Evolutionary conservation across 805 yeast species (phyloP).

Genomic region (Helenozyma baotianmanensis): DNA sequence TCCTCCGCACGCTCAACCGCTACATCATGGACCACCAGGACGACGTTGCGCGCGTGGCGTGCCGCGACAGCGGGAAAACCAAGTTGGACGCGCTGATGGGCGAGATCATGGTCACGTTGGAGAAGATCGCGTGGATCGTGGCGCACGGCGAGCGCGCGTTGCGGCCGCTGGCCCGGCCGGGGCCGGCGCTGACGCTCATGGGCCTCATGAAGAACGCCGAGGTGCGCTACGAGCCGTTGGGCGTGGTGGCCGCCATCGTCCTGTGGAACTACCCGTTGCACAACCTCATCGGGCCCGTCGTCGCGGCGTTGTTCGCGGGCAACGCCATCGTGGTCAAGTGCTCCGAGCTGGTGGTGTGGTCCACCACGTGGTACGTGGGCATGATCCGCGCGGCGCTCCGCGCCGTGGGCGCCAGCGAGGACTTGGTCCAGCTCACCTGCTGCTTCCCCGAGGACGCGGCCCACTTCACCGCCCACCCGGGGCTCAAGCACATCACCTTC

Average conservation of each 20-base stretch:
- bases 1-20: slow-evolving; percentile 65
- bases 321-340: slow-evolving; percentile 90
- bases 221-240: slow-evolving; percentile 88
- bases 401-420: slow-evolving; percentile 71
- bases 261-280: slow-evolving; percentile 99
- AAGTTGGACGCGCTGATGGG: slow-evolving; percentile 96
- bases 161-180: slow-evolving; percentile 71
- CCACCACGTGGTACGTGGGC: slow-evolving; percentile 72
- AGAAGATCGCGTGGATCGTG: slow-evolving; percentile 86
- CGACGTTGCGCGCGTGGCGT: slow-evolving; percentile 83
- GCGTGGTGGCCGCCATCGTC: slow-evolving; percentile 82
- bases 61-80: slow-evolving; percentile 95
- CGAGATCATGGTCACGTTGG: slow-evolving; percentile 91
- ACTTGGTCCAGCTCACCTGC: slow-evolving; percentile 81
- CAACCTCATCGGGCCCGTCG: slow-evolving; percentile 86
- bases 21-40: slow-evolving; percentile 80
- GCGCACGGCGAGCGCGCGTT: slow-evolving; percentile 75
- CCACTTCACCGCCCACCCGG: slow-evolving; percentile 77
- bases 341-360: slow-evolving; percentile 95
- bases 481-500: slow-evolving; percentile 82
- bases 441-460: slow-evolving; percentile 91
- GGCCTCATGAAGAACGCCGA: slow-evolving; percentile 83
- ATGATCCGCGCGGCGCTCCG: slow-evolving; percentile 69
- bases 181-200: slow-evolving; percentile 82
- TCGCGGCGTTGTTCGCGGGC: slow-evolving; percentile 86